phyloP scores from a whole-genome alignment of 2,329 filamentous ascomycete species.

The Fusarium chaquense region DNA sequence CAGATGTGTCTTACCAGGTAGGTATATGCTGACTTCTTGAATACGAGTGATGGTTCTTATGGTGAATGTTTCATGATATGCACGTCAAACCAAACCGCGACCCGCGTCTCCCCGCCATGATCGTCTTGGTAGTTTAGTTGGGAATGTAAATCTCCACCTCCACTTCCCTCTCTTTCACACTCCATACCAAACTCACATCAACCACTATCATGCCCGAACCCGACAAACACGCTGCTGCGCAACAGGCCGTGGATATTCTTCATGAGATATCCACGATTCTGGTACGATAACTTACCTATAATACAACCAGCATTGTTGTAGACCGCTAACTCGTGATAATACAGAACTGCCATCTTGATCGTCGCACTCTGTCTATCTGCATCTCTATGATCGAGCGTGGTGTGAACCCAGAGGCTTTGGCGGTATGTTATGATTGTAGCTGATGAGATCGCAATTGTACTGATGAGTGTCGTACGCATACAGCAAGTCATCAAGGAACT shows the following conservation, averaged over 20 bases:
- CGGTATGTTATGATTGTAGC: slow-evolving; percentile 68
- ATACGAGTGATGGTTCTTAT: too few relatives aligned
- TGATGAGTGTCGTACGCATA: not conserved
- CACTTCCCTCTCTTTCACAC: slow-evolving; percentile 30
- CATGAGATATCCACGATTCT: slow-evolving; percentile 90
- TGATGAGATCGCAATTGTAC: not conserved
- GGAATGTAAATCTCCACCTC: slow-evolving; percentile 23
- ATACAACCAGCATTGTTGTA: not conserved
- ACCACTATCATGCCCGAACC: slow-evolving; percentile 60
- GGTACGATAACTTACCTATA: slow-evolving; percentile 63
- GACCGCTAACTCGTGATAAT: slow-evolving; percentile 1
- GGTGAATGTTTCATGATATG: slow-evolving; percentile 7
- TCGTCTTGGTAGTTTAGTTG: not conserved
- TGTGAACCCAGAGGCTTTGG: slow-evolving; percentile 93
- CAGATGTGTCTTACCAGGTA: too few relatives aligned
- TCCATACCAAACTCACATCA: slow-evolving; percentile 14
- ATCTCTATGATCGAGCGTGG: slow-evolving; percentile 98
- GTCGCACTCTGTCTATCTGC: slow-evolving; percentile 91
- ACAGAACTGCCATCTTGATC: slow-evolving; percentile 93
- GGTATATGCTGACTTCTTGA: not conserved
- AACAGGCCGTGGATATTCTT: slow-evolving; percentile 85
- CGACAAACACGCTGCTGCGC: slow-evolving; percentile 80
- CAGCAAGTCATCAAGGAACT: slow-evolving; percentile 72
- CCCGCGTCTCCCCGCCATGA: slow-evolving; percentile 42
- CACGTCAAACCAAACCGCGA: slow-evolving; percentile 24